phyloP scores from a whole-genome alignment of 2,329 filamentous ascomycete species.

The Remersonia thermophila region DNA sequence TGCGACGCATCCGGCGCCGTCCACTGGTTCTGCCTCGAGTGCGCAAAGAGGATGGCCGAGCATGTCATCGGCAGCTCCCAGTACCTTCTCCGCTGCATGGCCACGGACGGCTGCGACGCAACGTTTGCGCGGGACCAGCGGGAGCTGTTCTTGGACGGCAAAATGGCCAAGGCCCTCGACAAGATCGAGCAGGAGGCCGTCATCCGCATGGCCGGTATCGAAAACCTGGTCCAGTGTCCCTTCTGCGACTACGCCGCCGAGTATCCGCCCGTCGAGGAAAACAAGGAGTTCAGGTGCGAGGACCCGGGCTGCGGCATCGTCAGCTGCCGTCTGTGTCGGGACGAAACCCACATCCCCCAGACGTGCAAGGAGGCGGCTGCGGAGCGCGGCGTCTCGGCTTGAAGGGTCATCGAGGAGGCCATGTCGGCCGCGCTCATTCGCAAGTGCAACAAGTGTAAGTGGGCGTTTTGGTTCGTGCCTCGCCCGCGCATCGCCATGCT shows the following conservation, averaged over 20 bases:
- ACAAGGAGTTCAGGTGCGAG: constrained; percentile 63
- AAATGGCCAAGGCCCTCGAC: constrained; percentile 49
- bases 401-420: constrained; percentile 66
- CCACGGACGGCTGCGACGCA: constrained; percentile 50
- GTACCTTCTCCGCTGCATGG: constrained; percentile 59
- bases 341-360: constrained; percentile 57
- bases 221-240: constrained; percentile 63
- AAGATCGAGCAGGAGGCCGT: constrained; percentile 59
- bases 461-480: too few relatives aligned
- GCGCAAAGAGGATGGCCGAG: constrained; percentile 53
- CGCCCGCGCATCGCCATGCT: too few relatives aligned
- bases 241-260: constrained; percentile 75
- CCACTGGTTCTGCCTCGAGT: constrained; percentile 61
- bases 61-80: constrained; percentile 56
- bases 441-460: constrained; percentile 53
- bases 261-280: constrained; percentile 50
- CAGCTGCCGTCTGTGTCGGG: constrained; percentile 57
- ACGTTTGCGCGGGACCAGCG: constrained; percentile 47
- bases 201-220: constrained; percentile 56
- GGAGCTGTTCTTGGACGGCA: constrained; percentile 43
- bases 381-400: constrained; percentile 46
- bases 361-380: constrained; percentile 55
- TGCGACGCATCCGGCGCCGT: constrained; percentile 45
- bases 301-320: constrained; percentile 50
- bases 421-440: constrained; percentile 72